Evolutionary conservation across 495 filamentous ascomycete species (phyloP).

Genomic region (Penicillium parvum): DNA sequence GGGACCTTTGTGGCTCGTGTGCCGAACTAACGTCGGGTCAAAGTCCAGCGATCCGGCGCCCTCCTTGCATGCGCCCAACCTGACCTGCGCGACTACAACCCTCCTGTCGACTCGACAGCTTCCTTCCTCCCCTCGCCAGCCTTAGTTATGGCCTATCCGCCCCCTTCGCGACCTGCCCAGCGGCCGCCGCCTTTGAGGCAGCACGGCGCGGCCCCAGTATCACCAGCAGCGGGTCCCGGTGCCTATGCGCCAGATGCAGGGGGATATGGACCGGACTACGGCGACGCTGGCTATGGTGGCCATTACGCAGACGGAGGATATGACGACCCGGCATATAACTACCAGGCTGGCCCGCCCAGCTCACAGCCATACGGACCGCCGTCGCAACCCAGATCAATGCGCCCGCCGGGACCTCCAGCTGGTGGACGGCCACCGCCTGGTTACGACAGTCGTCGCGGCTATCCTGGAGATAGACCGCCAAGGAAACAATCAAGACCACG

Average conservation of each 20-base stretch:
- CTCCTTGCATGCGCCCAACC: slow-evolving; percentile 26
- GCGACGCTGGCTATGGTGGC: slow-evolving; percentile 30
- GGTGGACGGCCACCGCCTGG: slow-evolving; percentile 25
- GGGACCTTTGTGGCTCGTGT: slow-evolving; percentile 4
- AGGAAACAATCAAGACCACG: slow-evolving; percentile 29
- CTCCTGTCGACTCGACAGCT: not conserved
- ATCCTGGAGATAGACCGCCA: slow-evolving; percentile 22
- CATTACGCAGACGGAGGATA: slow-evolving; percentile 33
- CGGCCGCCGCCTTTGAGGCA: slow-evolving; percentile 50
- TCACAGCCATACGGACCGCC: slow-evolving; percentile 45
- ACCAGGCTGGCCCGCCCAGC: slow-evolving; percentile 34
- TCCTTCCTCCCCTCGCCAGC: not conserved
- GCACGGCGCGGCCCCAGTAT: slow-evolving; percentile 38
- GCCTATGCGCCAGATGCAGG: slow-evolving; percentile 46
- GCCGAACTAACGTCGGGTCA: slow-evolving; percentile 8
- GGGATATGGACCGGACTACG: slow-evolving; percentile 44
- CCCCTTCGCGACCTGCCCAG: slow-evolving; percentile 23
- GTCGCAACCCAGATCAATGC: slow-evolving; percentile 33
- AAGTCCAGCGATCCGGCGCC: slow-evolving; percentile 2
- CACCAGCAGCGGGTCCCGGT: slow-evolving; percentile 25
- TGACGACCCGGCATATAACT: slow-evolving; percentile 42
- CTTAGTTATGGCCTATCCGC: slow-evolving; percentile 33
- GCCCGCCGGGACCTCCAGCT: slow-evolving; percentile 30
- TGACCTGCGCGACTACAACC: slow-evolving; percentile 3
- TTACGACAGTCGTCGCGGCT: slow-evolving; percentile 25